Base-by-base conservation (phyloP, 2,329 filamentous ascomycete species). In the Apiospora koreana region DNA sequence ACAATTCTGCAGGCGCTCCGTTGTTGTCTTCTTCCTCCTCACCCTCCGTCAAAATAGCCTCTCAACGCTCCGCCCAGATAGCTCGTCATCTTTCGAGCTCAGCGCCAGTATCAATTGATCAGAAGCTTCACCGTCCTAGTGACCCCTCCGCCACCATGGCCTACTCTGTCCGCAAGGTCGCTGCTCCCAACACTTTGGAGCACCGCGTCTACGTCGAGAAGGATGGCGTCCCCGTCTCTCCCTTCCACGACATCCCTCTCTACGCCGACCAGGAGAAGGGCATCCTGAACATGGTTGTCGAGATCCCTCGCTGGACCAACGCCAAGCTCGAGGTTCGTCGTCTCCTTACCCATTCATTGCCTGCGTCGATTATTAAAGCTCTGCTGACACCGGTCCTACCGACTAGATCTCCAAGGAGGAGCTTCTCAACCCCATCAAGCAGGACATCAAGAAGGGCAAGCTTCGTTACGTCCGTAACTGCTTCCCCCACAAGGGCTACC, bases 401-500 rank as follows among this genome's bases (percentile, higher is more conserved):
- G 50, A 54, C 31, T 81, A 98, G 95, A 98, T 98, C 88, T 97
- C 93, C 88, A 98, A 98, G 89, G 95, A 98, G 81, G 96, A 99
- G 85, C 89, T 93, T 80, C 92, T 98, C 83, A 98, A 98, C 89
- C 95, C 95, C 82, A 97, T 98, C 88, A 98, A 98, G 92, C 96
- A 99, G 88, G 96, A 99, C 84, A 90, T 91, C 84, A 98, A 99
- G 93, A 98, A 99, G 90, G 96, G 95, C 90, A 98, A 98, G 91
- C 94, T 98, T 80, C 94, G 96, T 81, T 99, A 92, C 83, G 96
- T 99, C 83, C 94, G 96, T 87, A 99, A 99, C 92, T 99, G 96
- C 92, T 99, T 99, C 91, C 96, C 96, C 79, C 96, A 99, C 93
- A 98, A 99, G 91, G 96, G 96, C 77, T 99, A 99, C 86, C 94